Evolutionary conservation across 1,284 basidiomycete species (phyloP), one percentile per base, ranked within the genome.

Genomic region (Cryptococcus sp.): DNA sequence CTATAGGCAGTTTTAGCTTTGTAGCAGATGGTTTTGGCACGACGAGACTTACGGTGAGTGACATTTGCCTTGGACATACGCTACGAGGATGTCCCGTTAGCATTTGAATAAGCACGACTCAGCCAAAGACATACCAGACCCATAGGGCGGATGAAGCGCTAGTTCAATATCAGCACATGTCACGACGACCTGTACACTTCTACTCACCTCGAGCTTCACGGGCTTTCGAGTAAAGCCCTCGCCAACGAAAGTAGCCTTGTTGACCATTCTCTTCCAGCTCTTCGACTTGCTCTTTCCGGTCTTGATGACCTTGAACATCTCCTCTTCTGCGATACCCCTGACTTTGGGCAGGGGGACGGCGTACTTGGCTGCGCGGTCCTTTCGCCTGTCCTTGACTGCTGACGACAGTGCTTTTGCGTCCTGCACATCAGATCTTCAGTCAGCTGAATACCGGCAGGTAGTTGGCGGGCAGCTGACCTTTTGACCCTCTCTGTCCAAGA

Each of bases 221-320:
- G 96, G 96, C 79, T 99, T 99, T 64, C 96, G 84, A 16, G 96
- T 99, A 78, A 99, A 99, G 41, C 92, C 89, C 79, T 97, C 94
- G 11, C 95, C 95, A 46, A 99, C 95, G 76, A 99, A 99, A 2
- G 95, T 98, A 47, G 95, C 94, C 81, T 99, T 99, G 66, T 94
- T 97, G 65, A 99, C 92, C 95, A 99, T 98, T 67, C 96, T 86
- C 82, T 99, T 99, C 96, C 96, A 99, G 25, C 89, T 86, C 81
- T 99, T 99, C 76, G 85, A 87, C 82, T 95, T 98, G 75, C 86
- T 90, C 83, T 98, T 98, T 57, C 96, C 96, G 0, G 95, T 95
- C 83, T 94, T 92, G 84, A 99, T 85, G 39, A 99, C 96, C 83
- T 96, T 98, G 85, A 99, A 99, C 86, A 95, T 96, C 83, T 99